Evolutionary conservation across 345 rosid species (phyloP).

Genomic region (Eutrema yunnanense): DNA sequence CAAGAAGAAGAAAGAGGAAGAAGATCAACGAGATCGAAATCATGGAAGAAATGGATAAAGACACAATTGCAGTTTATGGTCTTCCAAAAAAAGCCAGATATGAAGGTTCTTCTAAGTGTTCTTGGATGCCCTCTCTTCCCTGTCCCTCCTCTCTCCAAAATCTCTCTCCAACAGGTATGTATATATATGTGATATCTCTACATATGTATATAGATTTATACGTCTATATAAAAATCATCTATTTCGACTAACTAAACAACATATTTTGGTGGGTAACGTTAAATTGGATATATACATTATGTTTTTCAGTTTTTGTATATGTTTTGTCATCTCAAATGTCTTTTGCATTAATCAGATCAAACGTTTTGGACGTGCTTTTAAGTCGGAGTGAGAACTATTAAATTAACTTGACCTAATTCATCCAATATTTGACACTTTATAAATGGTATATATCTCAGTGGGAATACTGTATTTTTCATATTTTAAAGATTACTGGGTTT

Average conservation of each 20-base stretch:
- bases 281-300: background rate
- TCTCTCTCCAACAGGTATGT: slow-evolving; percentile 44
- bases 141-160: slow-evolving; percentile 42
- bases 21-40: slow-evolving; percentile 20
- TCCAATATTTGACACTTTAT: background rate
- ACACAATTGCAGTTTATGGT: slow-evolving; percentile 41
- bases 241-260: background rate
- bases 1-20: slow-evolving; percentile 18
- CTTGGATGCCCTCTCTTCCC: slow-evolving; percentile 93
- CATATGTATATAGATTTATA: background rate
- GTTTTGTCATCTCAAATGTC: background rate
- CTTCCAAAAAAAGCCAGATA: slow-evolving; percentile 49
- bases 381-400: slow-evolving; percentile 6
- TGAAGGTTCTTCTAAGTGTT: slow-evolving; percentile 67
- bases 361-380: slow-evolving; percentile 13
- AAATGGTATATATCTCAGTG: slow-evolving; percentile 1
- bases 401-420: background rate
- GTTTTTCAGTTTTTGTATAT: background rate
- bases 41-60: slow-evolving; percentile 76
- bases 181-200: background rate
- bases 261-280: background rate
- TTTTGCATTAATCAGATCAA: background rate
- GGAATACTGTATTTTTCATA: background rate
- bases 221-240: background rate
- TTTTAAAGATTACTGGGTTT: background rate